A percentile compares a stretch with the other conserved stretches of the same genome.
Evolutionary conservation across 2,329 filamentous ascomycete genomes (phyloP).

Genomic region (Cordyceps cicadae): DNA sequence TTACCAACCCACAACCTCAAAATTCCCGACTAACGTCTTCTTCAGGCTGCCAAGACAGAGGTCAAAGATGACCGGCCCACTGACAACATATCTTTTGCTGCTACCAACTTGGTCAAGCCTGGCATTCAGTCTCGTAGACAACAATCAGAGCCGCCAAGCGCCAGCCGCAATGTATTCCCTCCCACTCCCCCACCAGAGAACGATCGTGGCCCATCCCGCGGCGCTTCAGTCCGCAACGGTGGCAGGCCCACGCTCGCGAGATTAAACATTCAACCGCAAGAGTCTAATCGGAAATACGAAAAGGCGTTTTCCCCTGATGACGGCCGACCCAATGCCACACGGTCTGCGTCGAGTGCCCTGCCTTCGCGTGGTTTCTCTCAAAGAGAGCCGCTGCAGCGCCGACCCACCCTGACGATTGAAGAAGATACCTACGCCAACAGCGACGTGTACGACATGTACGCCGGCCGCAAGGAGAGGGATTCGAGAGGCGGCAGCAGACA

Average conservation of each 20-base stretch:
- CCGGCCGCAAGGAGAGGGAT: conserved; percentile 31
- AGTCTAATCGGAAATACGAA: conserved; percentile 46
- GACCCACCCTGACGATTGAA: conserved; percentile 32
- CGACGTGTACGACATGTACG: conserved; percentile 61
- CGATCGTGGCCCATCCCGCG: conserved; percentile 55
- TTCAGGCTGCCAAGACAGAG: conserved; percentile 41
- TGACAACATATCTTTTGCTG: conserved; percentile 84
- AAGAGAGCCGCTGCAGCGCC: conserved; percentile 26
- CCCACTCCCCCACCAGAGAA: conserved; percentile 96
- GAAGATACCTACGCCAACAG: conserved; percentile 54
- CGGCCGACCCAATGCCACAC: conserved; percentile 27
- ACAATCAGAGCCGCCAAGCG: conserved; percentile 72
- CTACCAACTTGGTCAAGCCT: conserved; percentile 85
- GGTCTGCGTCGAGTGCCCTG: conserved; percentile 37
- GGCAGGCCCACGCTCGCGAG: conserved; percentile 53
- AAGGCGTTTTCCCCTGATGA: conserved; percentile 42
- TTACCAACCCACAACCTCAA: background rate
- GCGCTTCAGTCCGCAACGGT: conserved; percentile 53
- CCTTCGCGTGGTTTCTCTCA: conserved; percentile 37
- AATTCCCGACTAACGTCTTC: background rate
- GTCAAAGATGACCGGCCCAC: conserved; percentile 70
- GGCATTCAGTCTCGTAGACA: conserved; percentile 72
- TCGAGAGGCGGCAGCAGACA: conserved; percentile 31
- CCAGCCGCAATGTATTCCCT: conserved; percentile 76
- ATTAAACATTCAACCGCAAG: conserved; percentile 52